A percentile compares a stretch with the other conserved stretches of the same genome.
These are phyloP conservation scores for Sporothrix pallida DNA, from an alignment of 2,329 filamentous ascomycete genomes.

Conservation along the genomic window DNA sequence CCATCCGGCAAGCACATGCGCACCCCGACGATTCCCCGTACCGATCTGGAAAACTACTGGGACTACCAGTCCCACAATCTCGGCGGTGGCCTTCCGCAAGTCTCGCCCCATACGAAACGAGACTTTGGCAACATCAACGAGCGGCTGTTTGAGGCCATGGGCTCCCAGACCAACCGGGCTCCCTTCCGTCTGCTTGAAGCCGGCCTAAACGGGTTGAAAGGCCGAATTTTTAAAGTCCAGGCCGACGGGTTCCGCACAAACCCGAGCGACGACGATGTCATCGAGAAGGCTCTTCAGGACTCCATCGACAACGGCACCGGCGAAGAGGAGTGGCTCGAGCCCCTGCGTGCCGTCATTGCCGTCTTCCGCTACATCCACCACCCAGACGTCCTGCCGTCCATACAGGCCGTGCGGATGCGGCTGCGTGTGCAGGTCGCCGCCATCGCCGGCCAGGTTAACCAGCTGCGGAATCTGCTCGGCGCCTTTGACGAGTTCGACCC, in stretches of 20 bases:
- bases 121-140: background rate
- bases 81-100: too few species aligned
- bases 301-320: background rate
- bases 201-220: background rate
- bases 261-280: background rate
- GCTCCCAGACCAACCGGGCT: background rate
- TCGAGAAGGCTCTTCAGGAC: background rate
- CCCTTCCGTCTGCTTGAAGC: background rate
- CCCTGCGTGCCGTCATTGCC: background rate
- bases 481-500: too few species aligned
- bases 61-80: too few species aligned
- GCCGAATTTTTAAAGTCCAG: background rate
- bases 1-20: too few species aligned
- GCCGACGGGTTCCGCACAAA: background rate
- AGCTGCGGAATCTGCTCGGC: background rate
- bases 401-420: background rate
- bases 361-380: background rate
- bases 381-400: background rate
- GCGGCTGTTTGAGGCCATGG: background rate
- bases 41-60: too few species aligned
- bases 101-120: too few species aligned
- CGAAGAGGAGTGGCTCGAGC: background rate
- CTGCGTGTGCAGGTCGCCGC: background rate
- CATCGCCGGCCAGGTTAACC: background rate
- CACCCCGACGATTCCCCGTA: too few species aligned